Percentiles rank a stretch among this genome's conserved stretches.
Evolutionary conservation across 495 filamentous ascomycete genomes (phyloP).

Genomic region (Annulohypoxylon bovei): DNA sequence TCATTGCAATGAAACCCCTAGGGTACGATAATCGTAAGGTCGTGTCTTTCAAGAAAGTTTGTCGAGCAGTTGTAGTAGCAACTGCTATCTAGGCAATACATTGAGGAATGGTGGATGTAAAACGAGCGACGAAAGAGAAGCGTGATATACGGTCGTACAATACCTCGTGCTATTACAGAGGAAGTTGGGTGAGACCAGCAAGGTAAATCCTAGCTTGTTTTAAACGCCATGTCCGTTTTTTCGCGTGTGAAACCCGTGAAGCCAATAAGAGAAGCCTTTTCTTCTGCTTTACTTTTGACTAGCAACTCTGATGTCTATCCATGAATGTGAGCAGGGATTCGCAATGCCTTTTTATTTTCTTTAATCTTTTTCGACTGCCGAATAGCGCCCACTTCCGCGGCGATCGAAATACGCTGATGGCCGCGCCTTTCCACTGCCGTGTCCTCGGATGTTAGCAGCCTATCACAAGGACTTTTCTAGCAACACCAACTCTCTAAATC

Average conservation of each 20-base stretch:
- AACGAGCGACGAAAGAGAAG: slow-evolving; percentile 1
- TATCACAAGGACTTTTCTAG: slow-evolving; percentile 60
- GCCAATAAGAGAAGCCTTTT: background rate
- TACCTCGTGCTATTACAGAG: slow-evolving; percentile 1
- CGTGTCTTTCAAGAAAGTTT: slow-evolving; percentile 4
- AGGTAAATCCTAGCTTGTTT: slow-evolving; percentile 18
- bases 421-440: slow-evolving; percentile 1
- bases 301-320: slow-evolving; percentile 5
- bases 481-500: slow-evolving; percentile 77
- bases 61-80: background rate
- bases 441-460: slow-evolving; percentile 14
- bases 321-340: background rate
- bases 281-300: background rate
- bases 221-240: slow-evolving; percentile 19
- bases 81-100: background rate
- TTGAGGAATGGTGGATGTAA: background rate
- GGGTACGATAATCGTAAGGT: slow-evolving; percentile 14
- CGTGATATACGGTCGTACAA: slow-evolving; percentile 16
- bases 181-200: slow-evolving; percentile 7
- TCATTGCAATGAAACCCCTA: background rate
- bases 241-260: background rate
- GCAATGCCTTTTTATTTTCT: background rate
- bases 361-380: background rate
- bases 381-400: background rate
- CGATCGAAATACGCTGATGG: background rate